Evolutionary conservation across 768 basidiomycete species (phyloP).

Genomic region (Albatrellus ellisii): DNA sequence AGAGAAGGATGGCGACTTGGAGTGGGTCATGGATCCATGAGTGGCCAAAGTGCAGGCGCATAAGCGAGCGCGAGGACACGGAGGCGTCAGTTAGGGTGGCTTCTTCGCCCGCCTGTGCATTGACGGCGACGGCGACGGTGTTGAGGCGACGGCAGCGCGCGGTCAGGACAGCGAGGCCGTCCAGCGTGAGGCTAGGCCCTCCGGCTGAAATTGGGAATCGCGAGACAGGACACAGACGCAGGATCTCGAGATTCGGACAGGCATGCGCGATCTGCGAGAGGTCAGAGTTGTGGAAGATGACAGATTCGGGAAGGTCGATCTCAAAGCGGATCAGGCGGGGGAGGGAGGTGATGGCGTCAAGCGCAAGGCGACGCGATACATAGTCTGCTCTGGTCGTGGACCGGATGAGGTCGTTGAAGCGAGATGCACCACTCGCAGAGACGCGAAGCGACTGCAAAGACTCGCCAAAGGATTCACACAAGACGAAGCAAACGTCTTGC

Average conservation of each 20-base stretch:
- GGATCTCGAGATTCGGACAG: slow-evolving; percentile 56
- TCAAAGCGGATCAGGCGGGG: slow-evolving; percentile 49
- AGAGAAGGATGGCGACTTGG: slow-evolving; percentile 56
- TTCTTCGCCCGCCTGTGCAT: slow-evolving; percentile 35
- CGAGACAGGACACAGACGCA: slow-evolving; percentile 54
- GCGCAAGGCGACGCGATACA: slow-evolving; percentile 43
- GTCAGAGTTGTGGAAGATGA: slow-evolving; percentile 50
- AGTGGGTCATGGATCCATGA: slow-evolving; percentile 62
- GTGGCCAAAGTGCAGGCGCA: slow-evolving; percentile 64
- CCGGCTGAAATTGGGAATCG: slow-evolving; percentile 42
- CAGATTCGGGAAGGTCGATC: slow-evolving; percentile 68
- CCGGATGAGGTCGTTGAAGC: slow-evolving; percentile 72
- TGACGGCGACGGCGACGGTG: slow-evolving; percentile 51
- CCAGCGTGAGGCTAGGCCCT: slow-evolving; percentile 46
- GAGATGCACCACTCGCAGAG: slow-evolving; percentile 52
- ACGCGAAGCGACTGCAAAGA: slow-evolving; percentile 50
- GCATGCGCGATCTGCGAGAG: slow-evolving; percentile 42
- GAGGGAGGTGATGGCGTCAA: slow-evolving; percentile 43
- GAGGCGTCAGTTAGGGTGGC: slow-evolving; percentile 32
- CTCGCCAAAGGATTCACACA: slow-evolving; percentile 48
- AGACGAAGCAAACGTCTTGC: slow-evolving; percentile 52
- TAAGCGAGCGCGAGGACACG: slow-evolving; percentile 49
- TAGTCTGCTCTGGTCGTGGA: slow-evolving; percentile 55
- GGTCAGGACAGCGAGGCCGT: slow-evolving; percentile 46
- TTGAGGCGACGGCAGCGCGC: slow-evolving; percentile 46